These are phyloP conservation scores for Chrysosporium keratinophilum DNA, from an alignment of 2,329 filamentous ascomycete genomes.

Conservation along the genomic window DNA sequence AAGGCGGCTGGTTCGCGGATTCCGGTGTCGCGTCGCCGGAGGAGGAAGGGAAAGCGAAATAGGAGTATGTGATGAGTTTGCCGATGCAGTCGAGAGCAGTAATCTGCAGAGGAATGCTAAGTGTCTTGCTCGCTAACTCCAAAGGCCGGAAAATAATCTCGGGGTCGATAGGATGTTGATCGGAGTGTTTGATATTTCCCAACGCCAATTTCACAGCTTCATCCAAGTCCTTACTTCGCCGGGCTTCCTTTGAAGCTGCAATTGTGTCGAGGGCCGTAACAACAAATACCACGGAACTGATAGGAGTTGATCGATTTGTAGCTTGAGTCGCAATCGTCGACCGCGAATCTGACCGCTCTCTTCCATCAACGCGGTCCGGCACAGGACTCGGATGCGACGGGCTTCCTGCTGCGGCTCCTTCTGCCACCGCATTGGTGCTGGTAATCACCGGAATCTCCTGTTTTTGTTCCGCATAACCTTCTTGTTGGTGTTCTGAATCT, in stretches of 20 bases:
- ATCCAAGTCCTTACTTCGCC: slow-evolving; percentile 71
- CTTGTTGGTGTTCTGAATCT: background rate
- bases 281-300: slow-evolving; percentile 94
- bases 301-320: slow-evolving; percentile 50
- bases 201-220: slow-evolving; percentile 74
- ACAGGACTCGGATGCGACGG: background rate
- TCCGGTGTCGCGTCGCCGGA: slow-evolving; percentile 29
- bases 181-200: slow-evolving; percentile 73
- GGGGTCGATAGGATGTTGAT: slow-evolving; percentile 71
- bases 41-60: slow-evolving; percentile 66
- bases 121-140: slow-evolving; percentile 76
- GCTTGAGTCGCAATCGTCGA: slow-evolving; percentile 47
- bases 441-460: background rate
- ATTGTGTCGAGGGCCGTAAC: slow-evolving; percentile 88
- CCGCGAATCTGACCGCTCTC: slow-evolving; percentile 47
- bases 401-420: background rate
- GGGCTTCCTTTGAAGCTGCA: slow-evolving; percentile 79
- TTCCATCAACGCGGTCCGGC: background rate
- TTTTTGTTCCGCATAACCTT: background rate
- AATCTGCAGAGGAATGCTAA: slow-evolving; percentile 75
- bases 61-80: slow-evolving; percentile 97
- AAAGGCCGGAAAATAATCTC: slow-evolving; percentile 86
- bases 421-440: background rate
- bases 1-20: slow-evolving; percentile 43
- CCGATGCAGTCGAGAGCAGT: slow-evolving; percentile 94